These are phyloP conservation scores for Zhuliangozyma parablackwelliae DNA, from an alignment of 1,139 yeast species.

Conservation along the genomic window DNA sequence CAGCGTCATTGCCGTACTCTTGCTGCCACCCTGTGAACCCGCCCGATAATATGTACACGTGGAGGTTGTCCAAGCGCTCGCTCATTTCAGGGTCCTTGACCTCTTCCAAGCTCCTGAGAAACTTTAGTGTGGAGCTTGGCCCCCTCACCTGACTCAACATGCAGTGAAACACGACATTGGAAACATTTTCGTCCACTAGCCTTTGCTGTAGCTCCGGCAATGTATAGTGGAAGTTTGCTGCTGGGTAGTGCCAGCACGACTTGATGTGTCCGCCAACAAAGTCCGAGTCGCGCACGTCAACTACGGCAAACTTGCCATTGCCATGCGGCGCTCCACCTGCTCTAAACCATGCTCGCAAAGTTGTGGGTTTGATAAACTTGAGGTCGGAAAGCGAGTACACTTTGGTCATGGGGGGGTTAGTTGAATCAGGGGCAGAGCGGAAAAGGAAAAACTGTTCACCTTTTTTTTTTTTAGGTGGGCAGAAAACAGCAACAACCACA, in stretches of 20 bases:
- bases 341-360: slow-evolving; percentile 44
- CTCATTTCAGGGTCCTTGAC: slow-evolving; percentile 21
- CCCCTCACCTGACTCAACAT: slow-evolving; percentile 88
- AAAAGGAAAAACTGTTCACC: no score
- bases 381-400: slow-evolving; percentile 27
- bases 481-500: no score
- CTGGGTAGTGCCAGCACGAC: slow-evolving; percentile 59
- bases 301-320: slow-evolving; percentile 46
- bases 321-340: slow-evolving; percentile 32
- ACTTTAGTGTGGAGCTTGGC: slow-evolving; percentile 73
- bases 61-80: slow-evolving; percentile 24
- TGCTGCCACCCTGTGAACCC: slow-evolving; percentile 87
- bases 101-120: slow-evolving; percentile 50
- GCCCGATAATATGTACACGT: slow-evolving; percentile 71
- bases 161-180: slow-evolving; percentile 81
- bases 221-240: slow-evolving; percentile 40
- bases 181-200: slow-evolving; percentile 27
- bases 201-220: slow-evolving; percentile 40
- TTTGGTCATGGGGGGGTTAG: slow-evolving; percentile 10
- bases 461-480: no score
- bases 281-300: slow-evolving; percentile 88
- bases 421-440: no score
- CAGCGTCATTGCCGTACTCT: slow-evolving; percentile 59
- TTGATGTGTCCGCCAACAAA: slow-evolving; percentile 64
- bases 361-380: slow-evolving; percentile 41